Conservation (phyloP, 1,284 basidiomycete species). For the Sanghuangporus sanghuang region DNA sequence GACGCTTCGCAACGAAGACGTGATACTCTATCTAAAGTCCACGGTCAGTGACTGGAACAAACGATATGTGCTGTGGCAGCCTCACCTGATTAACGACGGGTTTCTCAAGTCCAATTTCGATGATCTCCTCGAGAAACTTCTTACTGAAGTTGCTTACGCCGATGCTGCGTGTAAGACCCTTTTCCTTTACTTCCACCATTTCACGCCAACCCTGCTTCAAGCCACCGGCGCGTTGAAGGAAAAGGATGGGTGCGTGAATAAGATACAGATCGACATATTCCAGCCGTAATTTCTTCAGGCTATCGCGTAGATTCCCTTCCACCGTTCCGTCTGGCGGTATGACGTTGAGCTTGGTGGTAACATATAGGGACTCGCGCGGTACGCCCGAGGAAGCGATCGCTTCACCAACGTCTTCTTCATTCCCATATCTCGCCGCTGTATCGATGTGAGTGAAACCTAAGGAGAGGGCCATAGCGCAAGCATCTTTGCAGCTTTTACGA, state of each 20-base stretch:
- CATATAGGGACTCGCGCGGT: conserved; percentile 24
- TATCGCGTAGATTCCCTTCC: conserved; percentile 45
- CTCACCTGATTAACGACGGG: conserved; percentile 78
- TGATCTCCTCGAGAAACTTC: conserved; percentile 57
- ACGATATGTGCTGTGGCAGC: not conserved
- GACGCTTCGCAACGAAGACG: conserved; percentile 65
- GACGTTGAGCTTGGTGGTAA: conserved; percentile 53
- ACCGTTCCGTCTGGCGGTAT: conserved; percentile 39
- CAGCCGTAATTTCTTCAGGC: conserved; percentile 54
- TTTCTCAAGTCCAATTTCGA: conserved; percentile 50
- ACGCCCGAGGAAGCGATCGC: conserved; percentile 45
- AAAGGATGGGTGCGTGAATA: conserved; percentile 55
- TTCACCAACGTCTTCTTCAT: conserved; percentile 53
- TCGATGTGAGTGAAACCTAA: conserved; percentile 67
- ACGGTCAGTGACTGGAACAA: not conserved
- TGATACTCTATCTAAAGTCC: conserved; percentile 69
- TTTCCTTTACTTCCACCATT: conserved; percentile 63
- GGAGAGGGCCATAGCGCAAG: conserved; percentile 51
- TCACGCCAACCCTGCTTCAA: conserved; percentile 61
- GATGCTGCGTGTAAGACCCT: conserved; percentile 70
- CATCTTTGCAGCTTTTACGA: conserved; percentile 43
- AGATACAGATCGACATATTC: conserved; percentile 77
- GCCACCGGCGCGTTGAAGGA: conserved; percentile 29
- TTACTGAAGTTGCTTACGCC: conserved; percentile 83
- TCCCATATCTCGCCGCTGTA: conserved; percentile 61